A percentile compares a stretch with the other conserved stretches of the same genome.
phyloP scores from a whole-genome alignment of 805 yeast genomes.

The Cephaloascus fragrans region DNA sequence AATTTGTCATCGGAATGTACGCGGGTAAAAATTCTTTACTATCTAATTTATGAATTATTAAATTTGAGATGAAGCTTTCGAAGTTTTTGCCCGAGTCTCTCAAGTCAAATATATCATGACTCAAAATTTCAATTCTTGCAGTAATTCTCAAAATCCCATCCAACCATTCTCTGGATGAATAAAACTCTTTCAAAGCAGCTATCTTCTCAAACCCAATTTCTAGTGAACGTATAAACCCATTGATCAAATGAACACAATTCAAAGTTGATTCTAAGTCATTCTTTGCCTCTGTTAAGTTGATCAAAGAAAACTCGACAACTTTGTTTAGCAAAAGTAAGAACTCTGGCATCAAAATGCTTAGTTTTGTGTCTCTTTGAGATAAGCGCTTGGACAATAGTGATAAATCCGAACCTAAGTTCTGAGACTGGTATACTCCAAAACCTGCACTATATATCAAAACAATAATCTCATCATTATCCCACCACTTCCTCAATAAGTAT shows the following conservation, averaged over 20 bases:
- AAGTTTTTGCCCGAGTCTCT: conserved; percentile 18
- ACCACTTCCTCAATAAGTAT: conserved; percentile 33
- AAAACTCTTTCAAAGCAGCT: conserved; percentile 13
- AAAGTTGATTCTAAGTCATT: conserved; percentile 13
- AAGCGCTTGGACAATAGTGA: conserved; percentile 6
- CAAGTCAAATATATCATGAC: conserved; percentile 18
- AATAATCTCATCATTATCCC: conserved; percentile 36
- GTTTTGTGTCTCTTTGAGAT: conserved; percentile 7
- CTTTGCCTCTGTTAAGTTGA: not conserved
- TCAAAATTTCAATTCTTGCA: conserved; percentile 16
- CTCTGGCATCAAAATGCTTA: conserved; percentile 31
- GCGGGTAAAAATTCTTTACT: conserved; percentile 12
- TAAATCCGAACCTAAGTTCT: conserved; percentile 6
- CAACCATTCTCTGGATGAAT: conserved; percentile 20
- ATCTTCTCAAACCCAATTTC: conserved; percentile 17
- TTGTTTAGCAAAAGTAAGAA: conserved; percentile 16
- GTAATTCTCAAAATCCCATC: conserved; percentile 21
- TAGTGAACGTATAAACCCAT: conserved; percentile 20
- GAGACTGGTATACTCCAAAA: conserved; percentile 29
- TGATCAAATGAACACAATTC: conserved; percentile 25
- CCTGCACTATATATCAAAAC: conserved; percentile 32
- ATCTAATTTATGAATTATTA: conserved; percentile 20
- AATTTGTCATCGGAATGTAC: conserved; percentile 18
- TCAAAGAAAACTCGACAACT: not conserved
- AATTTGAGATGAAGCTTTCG: conserved; percentile 19